Base-by-base conservation (phyloP, 495 filamentous ascomycete genomes). In the Penicillium malachiteum region DNA sequence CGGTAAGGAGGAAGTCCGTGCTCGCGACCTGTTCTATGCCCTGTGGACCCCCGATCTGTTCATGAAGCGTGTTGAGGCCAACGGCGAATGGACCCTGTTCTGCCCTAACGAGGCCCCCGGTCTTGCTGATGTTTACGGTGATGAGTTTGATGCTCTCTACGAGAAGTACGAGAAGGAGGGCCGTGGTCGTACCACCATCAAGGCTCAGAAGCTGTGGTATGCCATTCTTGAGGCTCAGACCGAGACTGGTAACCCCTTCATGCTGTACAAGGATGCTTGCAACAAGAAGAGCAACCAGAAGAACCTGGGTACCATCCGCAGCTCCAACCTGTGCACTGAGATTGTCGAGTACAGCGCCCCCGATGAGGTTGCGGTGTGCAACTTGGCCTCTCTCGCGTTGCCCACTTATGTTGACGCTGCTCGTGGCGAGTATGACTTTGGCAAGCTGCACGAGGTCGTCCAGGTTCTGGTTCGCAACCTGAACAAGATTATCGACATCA, bases 261-360 rank as follows among this genome's bases (percentile, higher is more conserved):
- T 98, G 89, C 85, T 96, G 52, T 98, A 98, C 87, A 98, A 98
- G 80, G 94, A 98, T 73, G 84, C 88, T 60, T 93, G 90, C 82
- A 98, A 98, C 81, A 84, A 85, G 64, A 98, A 98, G 85, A 96
- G 92, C 81, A 98, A 98, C 84, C 94, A 98, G 75, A 96, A 97
- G 87, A 98, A 98, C 70, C 82, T 98, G 32, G 94, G 94, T 43
- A 96, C 92, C 43, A 97, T 98, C 64, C 91, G 89, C 68, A 96
- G 90, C 82, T 98, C 94, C 63, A 98, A 98, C 77, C 81, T 98
- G 43, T 98, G 94, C 82, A 97, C 93, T 31, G 94, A 98, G 74
- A 98, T 98, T 62, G 81, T 98, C 56, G 94, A 98, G 76, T 98
- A 98, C 81, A 92, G 81, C 55, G 91, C 94, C 26, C 92, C 94